Base-by-base conservation (phyloP, 306 rosid genomes). In the Cajanus cajan region DNA sequence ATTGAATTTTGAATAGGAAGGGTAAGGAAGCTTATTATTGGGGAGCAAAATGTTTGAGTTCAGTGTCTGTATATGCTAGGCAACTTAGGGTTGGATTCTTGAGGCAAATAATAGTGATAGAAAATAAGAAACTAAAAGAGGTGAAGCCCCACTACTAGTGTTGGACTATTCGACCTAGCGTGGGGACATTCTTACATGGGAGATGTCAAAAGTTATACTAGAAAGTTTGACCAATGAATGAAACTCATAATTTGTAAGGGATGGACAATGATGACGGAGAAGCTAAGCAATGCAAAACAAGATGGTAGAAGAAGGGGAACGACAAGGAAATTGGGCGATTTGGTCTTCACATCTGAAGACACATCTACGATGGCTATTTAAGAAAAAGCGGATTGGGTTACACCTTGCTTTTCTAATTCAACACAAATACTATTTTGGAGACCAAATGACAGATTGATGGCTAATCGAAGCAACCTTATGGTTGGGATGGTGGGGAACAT, bases 401-500 rank as follows among this genome's bases (percentile, higher is more conserved):
- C 87, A 81, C 74, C 39, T 0, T 83, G 80, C 77, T 66, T 74
- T 80, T 63, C 73, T 52, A 68, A 78, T 61, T 78, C 74, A 79
- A 73, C 81, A 80, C 12, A 73, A 73, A 62, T 25, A 79, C 61
- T 77, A 69, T 79, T 55, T 44, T 81, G 76, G 82, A 68, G 89
- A 88, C 89, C 91, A 85, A 75, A 82, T 78, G 84, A 83, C 87
- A 81, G 12, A 52, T 78, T 85, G 24, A 81, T 85, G 70, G 85
- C 83, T 80, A 70, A 36, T 77, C 73, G 33, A 87, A 83, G 85
- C 86, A 85, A 83, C 86, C 79, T 54, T 62, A 11, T 28, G 86
- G 93, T 85, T 81, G 54, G 92, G 92, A 82, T 71, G 92, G 85
- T 89, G 85, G 96, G 90, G 89, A 81, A 87, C 96, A 91, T 77